Evolutionary conservation across 2,329 filamentous ascomycete genomes (phyloP), one percentile per base, ranked within the genome.

Genomic region (Pseudopyrenochaeta lycopersici): DNA sequence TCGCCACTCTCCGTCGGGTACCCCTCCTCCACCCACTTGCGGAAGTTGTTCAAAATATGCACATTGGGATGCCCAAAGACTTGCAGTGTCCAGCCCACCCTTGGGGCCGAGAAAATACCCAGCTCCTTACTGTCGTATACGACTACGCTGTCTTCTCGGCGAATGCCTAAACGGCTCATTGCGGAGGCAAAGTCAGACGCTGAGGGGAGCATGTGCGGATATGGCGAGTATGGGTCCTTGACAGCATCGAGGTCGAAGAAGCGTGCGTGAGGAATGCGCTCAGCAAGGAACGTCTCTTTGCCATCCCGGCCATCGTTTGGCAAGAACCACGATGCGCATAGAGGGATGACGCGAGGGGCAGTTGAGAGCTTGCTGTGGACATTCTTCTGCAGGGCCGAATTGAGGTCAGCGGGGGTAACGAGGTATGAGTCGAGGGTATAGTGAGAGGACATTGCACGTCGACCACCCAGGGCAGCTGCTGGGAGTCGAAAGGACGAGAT

Each of bases 241-340:
- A 97, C 85, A 67, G 88, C 91, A 77, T 99, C 95, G 48, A 99
- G 84, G 76, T 99, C 93, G 76, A 99, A 99, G 85, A 98, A 99
- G 29, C 92, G 90, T 1, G 95, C 90, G 69, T 89, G 88, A 18
- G 93, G 94, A 60, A 99, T 95, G 67, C 92, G 91, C 72, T 88
- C 86, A 72, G 91, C 85, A 63, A 88, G 85, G 81, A 94, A 99
- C 38, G 89, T 87, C 60, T 95, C 84, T 64, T 90, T 86, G 48
- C 95, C 95, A 44, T 86, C 90, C 57, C 92, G 88, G 48, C 86
- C 86, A 62, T 97, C 94, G 76, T 97, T 98, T 59, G 95, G 95
- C 59, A 99, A 85, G 73, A 97, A 99, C 95, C 95, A 99, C 20
- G 92, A 85, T 41, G 93, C 95, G 77, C 93, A 97, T 36, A 99